These are phyloP conservation scores for Diaporthe sp. DNA, from an alignment of 2,329 filamentous ascomycete genomes.

Conservation along the genomic window DNA sequence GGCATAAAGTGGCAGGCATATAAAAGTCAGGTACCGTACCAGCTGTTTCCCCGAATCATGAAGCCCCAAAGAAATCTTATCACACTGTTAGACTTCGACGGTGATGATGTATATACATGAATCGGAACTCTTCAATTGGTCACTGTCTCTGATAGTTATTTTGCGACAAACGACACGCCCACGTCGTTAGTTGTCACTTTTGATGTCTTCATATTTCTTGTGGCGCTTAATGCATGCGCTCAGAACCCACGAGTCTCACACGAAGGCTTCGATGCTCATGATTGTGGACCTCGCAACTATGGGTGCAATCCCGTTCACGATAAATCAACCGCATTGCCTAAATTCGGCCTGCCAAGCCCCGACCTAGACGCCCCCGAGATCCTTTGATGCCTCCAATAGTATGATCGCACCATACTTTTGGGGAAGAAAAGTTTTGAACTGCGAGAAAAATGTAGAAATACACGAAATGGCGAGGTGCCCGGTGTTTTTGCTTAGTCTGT, in stretches of 20 bases:
- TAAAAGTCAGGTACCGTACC: background rate
- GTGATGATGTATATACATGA: background rate
- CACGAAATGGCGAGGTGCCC: slow-evolving; percentile 13
- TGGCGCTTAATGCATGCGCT: background rate
- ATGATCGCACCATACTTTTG: slow-evolving; percentile 13
- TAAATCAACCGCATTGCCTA: slow-evolving; percentile 29
- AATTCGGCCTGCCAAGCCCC: slow-evolving; percentile 27
- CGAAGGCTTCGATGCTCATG: background rate
- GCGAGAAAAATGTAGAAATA: slow-evolving; percentile 22
- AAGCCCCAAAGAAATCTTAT: background rate
- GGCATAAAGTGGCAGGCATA: background rate
- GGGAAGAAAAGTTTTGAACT: background rate
- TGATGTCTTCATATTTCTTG: background rate
- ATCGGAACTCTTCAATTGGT: background rate
- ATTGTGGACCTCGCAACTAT: background rate
- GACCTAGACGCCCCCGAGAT: slow-evolving; percentile 36
- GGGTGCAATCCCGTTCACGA: slow-evolving; percentile 18
- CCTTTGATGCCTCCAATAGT: slow-evolving; percentile 27
- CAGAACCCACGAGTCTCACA: background rate
- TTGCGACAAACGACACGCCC: too few species aligned
- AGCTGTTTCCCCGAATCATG: background rate
- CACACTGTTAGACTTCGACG: background rate
- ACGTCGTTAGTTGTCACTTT: too few species aligned
- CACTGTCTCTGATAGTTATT: too few species aligned
- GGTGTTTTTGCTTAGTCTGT: slow-evolving; percentile 56